phyloP scores from a whole-genome alignment of 2,329 filamentous ascomycete species.

The Fusarium sterilihyphosum region DNA sequence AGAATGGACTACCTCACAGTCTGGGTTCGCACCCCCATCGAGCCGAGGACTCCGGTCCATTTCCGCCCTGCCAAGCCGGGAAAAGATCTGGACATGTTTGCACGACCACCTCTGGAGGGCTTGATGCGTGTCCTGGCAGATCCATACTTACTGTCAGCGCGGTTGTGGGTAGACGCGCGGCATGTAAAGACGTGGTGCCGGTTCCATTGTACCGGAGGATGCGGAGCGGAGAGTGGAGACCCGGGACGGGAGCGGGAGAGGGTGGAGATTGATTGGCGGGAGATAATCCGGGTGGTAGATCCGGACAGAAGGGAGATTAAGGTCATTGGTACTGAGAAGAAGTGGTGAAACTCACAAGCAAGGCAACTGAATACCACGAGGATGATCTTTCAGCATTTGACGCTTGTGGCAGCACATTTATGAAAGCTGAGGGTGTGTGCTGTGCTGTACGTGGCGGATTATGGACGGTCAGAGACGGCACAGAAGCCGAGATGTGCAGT shows the following conservation, averaged over 20 bases:
- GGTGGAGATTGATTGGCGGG: conserved; percentile 47
- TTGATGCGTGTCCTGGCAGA: conserved; percentile 56
- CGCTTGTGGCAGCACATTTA: conserved; percentile 12
- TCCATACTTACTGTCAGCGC: conserved; percentile 54
- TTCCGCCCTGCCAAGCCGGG: conserved; percentile 8
- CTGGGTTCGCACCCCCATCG: conserved; percentile 27
- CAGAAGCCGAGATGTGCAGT: conserved; percentile 21
- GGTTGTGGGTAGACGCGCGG: conserved; percentile 49
- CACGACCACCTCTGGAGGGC: conserved; percentile 46
- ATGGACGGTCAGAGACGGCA: conserved; percentile 32
- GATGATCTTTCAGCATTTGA: neutral
- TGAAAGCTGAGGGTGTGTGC: conserved; percentile 15
- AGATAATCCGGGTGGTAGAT: conserved; percentile 45
- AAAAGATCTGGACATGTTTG: conserved; percentile 36
- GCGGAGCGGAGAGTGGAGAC: conserved; percentile 17
- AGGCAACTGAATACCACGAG: neutral
- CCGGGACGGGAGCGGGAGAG: conserved; percentile 6
- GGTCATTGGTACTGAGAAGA: conserved; percentile 28
- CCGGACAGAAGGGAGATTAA: conserved; percentile 43
- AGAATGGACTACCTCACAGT: conserved; percentile 41
- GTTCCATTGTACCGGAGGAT: conserved; percentile 49
- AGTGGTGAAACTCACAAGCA: conserved; percentile 11
- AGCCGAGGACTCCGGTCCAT: conserved; percentile 12
- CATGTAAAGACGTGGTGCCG: conserved; percentile 54
- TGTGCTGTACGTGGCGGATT: conserved; percentile 22